Evolutionary conservation across 371 early-diverging fungal species (phyloP).

Genomic region (Zychaea mexicana): DNA sequence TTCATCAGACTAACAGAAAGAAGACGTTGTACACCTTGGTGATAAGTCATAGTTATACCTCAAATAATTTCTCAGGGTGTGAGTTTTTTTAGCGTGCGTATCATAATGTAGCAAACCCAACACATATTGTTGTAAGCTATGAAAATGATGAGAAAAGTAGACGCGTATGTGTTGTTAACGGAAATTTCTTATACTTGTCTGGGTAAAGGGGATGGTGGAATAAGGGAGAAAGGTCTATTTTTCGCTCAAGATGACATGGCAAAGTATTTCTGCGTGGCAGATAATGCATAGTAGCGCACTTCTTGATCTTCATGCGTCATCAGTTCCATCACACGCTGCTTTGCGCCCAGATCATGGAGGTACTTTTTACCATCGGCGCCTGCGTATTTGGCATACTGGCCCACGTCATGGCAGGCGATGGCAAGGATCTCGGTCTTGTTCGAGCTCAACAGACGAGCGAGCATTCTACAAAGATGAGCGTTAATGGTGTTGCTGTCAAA

Average conservation of each 20-base stretch:
- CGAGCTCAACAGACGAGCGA: slow-evolving; percentile 68
- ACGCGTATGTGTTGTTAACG: too few relatives aligned
- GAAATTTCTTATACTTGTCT: too few relatives aligned
- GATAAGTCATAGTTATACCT: too few relatives aligned
- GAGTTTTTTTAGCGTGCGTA: too few relatives aligned
- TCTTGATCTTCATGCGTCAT: slow-evolving; percentile 85
- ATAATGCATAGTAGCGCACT: slow-evolving; percentile 86
- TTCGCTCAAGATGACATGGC: slow-evolving; percentile 11
- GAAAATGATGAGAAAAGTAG: too few relatives aligned
- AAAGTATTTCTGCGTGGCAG: slow-evolving; percentile 79
- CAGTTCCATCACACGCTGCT: slow-evolving; percentile 90
- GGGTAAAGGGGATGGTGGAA: not conserved
- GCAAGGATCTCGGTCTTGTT: slow-evolving; percentile 69
- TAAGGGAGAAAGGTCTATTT: not conserved
- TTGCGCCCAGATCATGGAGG: slow-evolving; percentile 85
- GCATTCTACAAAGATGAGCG: too few relatives aligned
- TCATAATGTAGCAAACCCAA: too few relatives aligned
- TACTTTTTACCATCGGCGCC: slow-evolving; percentile 79
- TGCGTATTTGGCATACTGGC: slow-evolving; percentile 87
- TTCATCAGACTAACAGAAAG: too few relatives aligned
- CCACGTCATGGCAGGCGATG: slow-evolving; percentile 90
- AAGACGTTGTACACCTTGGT: too few relatives aligned
- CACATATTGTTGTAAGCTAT: too few relatives aligned
- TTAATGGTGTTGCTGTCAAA: too few relatives aligned
- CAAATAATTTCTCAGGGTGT: too few relatives aligned